Evolutionary conservation across 305 asterid genomes (phyloP).

Genomic region (Fraxinus sp.): DNA sequence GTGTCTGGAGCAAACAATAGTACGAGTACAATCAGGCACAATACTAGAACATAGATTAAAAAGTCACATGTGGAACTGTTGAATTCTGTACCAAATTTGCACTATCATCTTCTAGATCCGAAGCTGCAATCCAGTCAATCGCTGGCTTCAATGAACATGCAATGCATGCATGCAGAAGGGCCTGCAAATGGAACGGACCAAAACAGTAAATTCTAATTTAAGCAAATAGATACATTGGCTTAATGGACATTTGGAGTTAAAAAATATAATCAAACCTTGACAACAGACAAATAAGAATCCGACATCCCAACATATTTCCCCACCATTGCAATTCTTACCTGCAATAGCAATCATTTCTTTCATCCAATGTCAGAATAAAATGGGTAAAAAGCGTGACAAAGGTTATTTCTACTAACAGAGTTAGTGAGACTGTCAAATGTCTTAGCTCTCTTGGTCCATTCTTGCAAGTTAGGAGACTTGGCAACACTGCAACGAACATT

Average conservation of each 20-base stretch:
- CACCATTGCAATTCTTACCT: conserved; percentile 93
- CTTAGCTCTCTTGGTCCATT: conserved; percentile 92
- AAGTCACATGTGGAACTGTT: conserved; percentile 12
- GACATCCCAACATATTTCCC: conserved; percentile 94
- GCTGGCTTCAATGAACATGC: conserved; percentile 79
- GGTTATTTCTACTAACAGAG: conserved; percentile 55
- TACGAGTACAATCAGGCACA: conserved; percentile 14
- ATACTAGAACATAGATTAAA: conserved; percentile 7
- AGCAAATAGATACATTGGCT: conserved; percentile 2
- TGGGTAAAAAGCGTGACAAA: conserved; percentile 4
- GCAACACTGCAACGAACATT: conserved; percentile 57
- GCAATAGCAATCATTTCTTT: conserved; percentile 31
- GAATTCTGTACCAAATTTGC: conserved; percentile 48
- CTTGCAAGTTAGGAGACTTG: conserved; percentile 61
- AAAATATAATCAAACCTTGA: conserved; percentile 56
- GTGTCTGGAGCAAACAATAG: conserved; percentile 50
- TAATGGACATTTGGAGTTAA: not conserved
- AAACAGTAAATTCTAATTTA: conserved; percentile 4
- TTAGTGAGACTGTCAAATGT: conserved; percentile 74
- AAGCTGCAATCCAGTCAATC: conserved; percentile 98
- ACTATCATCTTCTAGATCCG: conserved; percentile 91
- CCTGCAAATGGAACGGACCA: conserved; percentile 48
- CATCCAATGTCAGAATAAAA: conserved; percentile 17
- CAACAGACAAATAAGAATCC: conserved; percentile 90
- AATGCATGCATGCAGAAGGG: conserved; percentile 92